Percentiles rank a stretch among this genome's conserved stretches.
Evolutionary conservation across 106 monocot genomes (phyloP).

Genomic region (Phalaenopsis aphrodite): DNA sequence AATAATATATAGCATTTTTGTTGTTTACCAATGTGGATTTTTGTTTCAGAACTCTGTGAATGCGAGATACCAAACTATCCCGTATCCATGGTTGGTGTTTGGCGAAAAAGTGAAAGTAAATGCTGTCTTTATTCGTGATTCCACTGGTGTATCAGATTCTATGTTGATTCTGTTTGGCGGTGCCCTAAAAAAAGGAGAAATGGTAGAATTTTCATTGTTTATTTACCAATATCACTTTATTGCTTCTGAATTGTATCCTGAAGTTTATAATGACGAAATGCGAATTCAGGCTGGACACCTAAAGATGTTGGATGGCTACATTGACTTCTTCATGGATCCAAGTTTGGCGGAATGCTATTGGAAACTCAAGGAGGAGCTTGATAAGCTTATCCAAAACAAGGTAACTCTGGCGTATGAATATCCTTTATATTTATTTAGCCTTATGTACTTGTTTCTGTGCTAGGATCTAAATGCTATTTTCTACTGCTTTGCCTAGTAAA

Average conservation of each 20-base stretch:
- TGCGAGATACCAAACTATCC: conserved; percentile 92
- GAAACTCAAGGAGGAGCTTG: conserved; percentile 75
- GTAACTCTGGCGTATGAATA: conserved; percentile 24
- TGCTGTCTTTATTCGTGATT: conserved; percentile 93
- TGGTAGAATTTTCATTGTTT: conserved; percentile 32
- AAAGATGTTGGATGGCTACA: conserved; percentile 93
- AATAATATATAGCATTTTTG: not conserved
- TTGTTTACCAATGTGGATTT: not conserved
- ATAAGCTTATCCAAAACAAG: conserved; percentile 87
- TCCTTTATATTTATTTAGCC: not conserved
- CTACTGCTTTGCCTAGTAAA: not conserved
- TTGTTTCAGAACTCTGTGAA: conserved; percentile 93
- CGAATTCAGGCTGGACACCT: conserved; percentile 73
- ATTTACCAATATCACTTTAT: conserved; percentile 3
- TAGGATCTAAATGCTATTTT: not conserved
- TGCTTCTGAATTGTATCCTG: not conserved
- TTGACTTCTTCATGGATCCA: conserved; percentile 99
- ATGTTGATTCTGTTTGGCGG: conserved; percentile 94
- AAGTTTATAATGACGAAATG: not conserved
- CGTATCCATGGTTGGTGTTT: conserved; percentile 96
- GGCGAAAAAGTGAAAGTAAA: conserved; percentile 99
- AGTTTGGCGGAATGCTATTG: conserved; percentile 78
- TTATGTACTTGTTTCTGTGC: not conserved
- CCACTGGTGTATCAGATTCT: conserved; percentile 96
- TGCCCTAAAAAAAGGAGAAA: conserved; percentile 53